These are phyloP conservation scores for Pestalotiopsis sp. DNA, from an alignment of 2,329 filamentous ascomycete genomes.

Conservation along the genomic window DNA sequence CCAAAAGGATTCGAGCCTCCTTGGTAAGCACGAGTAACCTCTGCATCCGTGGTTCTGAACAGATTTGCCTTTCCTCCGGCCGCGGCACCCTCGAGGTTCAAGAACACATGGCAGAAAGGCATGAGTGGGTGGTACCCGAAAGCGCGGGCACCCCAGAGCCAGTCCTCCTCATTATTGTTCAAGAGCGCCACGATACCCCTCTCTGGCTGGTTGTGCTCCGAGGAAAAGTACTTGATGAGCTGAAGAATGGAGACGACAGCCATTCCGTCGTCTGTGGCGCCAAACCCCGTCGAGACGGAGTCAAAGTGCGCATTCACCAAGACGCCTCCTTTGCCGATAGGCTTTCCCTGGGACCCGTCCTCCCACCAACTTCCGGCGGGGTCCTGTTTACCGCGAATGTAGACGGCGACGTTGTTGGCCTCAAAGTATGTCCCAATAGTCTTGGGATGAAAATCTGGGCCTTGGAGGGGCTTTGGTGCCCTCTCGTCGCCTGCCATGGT, in stretches of 20 bases:
- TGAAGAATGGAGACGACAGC: conserved; percentile 86
- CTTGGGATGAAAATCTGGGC: not conserved
- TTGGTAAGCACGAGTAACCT: conserved; percentile 79
- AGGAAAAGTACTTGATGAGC: conserved; percentile 82
- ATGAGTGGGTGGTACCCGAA: conserved; percentile 83
- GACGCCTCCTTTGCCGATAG: conserved; percentile 69
- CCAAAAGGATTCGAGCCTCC: conserved; percentile 76
- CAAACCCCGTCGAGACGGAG: conserved; percentile 84
- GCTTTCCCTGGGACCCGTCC: conserved; percentile 38
- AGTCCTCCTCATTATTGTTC: conserved; percentile 97
- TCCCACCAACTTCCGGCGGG: conserved; percentile 75
- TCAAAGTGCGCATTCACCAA: conserved; percentile 96
- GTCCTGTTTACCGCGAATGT: conserved; percentile 81
- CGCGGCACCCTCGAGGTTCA: conserved; percentile 94
- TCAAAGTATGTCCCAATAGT: conserved; percentile 74
- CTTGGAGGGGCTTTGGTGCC: not conserved
- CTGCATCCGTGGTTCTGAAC: conserved; percentile 84
- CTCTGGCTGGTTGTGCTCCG: conserved; percentile 68
- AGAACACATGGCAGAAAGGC: conserved; percentile 79
- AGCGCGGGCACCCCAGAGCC: conserved; percentile 79
- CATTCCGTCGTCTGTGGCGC: conserved; percentile 91
- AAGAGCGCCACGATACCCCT: conserved; percentile 81
- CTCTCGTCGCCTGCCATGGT: conserved; percentile 31
- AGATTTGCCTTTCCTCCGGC: conserved; percentile 85
- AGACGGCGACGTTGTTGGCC: conserved; percentile 87